phyloP scores from a whole-genome alignment of 495 filamentous ascomycete genomes.

The Talaromyces adpressus region DNA sequence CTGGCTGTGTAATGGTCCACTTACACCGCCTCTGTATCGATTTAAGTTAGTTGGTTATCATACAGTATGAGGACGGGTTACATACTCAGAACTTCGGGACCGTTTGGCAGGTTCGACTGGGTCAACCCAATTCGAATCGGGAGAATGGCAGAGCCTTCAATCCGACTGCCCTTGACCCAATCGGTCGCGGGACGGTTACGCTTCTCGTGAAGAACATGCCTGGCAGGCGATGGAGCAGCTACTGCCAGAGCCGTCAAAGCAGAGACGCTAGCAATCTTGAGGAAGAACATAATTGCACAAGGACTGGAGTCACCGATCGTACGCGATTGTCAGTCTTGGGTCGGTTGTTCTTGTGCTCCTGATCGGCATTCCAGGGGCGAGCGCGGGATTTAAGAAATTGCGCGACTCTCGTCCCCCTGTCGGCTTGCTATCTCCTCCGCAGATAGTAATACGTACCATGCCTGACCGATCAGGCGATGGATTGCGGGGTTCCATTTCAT shows the following conservation, averaged over 20 bases:
- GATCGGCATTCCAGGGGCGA: background rate
- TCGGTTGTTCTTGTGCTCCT: background rate
- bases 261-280: slow-evolving; percentile 6
- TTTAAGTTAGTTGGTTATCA: background rate
- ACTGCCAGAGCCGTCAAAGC: slow-evolving; percentile 21
- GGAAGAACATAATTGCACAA: slow-evolving; percentile 5
- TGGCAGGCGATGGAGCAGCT: slow-evolving; percentile 26
- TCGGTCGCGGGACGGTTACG: slow-evolving; percentile 18
- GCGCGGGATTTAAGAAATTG: background rate
- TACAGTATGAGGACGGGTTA: background rate
- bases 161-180: slow-evolving; percentile 26
- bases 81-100: slow-evolving; percentile 18
- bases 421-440: background rate
- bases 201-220: slow-evolving; percentile 37
- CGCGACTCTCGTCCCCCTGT: background rate
- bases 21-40: slow-evolving; percentile 5
- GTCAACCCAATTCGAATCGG: slow-evolving; percentile 25
- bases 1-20: background rate
- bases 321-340: background rate
- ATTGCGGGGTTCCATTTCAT: background rate
- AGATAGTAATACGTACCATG: background rate
- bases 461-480: background rate
- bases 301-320: background rate
- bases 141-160: slow-evolving; percentile 16
- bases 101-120: slow-evolving; percentile 23